These are phyloP conservation scores for Dianthus caryophyllus DNA, from an alignment of 148 eudicot species.

Conservation along the genomic window DNA sequence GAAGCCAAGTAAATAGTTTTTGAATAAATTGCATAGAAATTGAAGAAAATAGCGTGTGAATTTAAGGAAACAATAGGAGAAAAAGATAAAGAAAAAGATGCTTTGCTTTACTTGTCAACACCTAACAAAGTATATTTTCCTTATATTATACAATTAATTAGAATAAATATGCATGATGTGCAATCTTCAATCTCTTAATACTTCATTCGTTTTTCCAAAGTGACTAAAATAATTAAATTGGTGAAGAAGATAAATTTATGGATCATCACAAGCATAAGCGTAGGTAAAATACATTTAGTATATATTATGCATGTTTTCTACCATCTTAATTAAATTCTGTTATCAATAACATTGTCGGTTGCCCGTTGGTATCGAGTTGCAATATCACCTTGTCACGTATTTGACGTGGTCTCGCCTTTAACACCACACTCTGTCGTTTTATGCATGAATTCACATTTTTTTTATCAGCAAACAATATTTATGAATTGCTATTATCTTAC, in stretches of 20 bases:
- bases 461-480: too few species aligned
- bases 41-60: background rate
- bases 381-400: too few species aligned
- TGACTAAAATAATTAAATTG: background rate
- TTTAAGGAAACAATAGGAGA: background rate
- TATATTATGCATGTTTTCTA: too few species aligned
- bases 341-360: too few species aligned
- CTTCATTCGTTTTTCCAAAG: background rate
- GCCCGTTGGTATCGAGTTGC: too few species aligned
- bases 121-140: constrained; percentile 21
- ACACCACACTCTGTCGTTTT: too few species aligned
- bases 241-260: background rate
- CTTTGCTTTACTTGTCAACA: constrained; percentile 2
- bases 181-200: background rate
- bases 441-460: too few species aligned
- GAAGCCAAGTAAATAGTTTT: background rate
- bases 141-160: background rate
- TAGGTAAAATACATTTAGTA: constrained; percentile 1
- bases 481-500: too few species aligned
- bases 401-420: too few species aligned
- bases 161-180: background rate
- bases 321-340: too few species aligned
- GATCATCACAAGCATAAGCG: constrained; percentile 18
- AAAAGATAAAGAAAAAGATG: constrained; percentile 5
- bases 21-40: background rate